phyloP scores from a whole-genome alignment of 2,329 filamentous ascomycete genomes.

The Xylaria sp. region DNA sequence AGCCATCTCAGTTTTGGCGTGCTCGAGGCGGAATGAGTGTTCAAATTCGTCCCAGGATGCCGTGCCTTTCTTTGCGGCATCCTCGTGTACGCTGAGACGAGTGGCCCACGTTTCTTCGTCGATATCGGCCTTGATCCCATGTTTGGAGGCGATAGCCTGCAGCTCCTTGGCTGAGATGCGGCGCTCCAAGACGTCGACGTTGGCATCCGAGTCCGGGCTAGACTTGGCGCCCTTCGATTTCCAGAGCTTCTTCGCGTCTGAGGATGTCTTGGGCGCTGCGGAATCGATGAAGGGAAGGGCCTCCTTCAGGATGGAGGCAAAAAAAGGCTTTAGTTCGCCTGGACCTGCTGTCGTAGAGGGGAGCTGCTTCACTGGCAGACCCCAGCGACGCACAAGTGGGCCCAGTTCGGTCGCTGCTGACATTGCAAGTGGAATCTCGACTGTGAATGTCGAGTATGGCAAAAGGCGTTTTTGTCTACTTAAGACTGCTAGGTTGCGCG shows the following conservation, averaged over 20 bases:
- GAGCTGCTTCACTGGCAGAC: conserved; percentile 54
- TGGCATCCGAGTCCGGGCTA: conserved; percentile 54
- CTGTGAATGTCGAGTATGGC: not conserved
- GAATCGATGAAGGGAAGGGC: conserved; percentile 63
- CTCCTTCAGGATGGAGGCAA: conserved; percentile 61
- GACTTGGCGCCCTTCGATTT: conserved; percentile 56
- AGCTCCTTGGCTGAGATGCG: conserved; percentile 54
- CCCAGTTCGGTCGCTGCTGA: conserved; percentile 43
- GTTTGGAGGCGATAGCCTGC: conserved; percentile 41
- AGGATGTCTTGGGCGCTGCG: conserved; percentile 51
- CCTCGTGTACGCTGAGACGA: conserved; percentile 65
- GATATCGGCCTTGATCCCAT: conserved; percentile 20
- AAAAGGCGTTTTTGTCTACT: not conserved
- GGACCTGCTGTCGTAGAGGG: conserved; percentile 48
- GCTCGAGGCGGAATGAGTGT: conserved; percentile 61
- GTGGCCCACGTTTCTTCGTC: conserved; percentile 67
- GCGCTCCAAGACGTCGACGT: conserved; percentile 60
- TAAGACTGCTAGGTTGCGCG: not conserved
- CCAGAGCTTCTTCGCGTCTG: conserved; percentile 54
- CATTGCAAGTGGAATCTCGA: conserved; percentile 22
- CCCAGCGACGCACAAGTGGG: conserved; percentile 60
- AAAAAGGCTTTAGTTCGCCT: conserved; percentile 56
- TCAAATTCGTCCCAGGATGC: conserved; percentile 70
- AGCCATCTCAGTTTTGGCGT: conserved; percentile 60
- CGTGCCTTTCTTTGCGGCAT: conserved; percentile 56